phyloP scores from a whole-genome alignment of 2,329 filamentous ascomycete genomes.

The Epichloe glyceriae region DNA sequence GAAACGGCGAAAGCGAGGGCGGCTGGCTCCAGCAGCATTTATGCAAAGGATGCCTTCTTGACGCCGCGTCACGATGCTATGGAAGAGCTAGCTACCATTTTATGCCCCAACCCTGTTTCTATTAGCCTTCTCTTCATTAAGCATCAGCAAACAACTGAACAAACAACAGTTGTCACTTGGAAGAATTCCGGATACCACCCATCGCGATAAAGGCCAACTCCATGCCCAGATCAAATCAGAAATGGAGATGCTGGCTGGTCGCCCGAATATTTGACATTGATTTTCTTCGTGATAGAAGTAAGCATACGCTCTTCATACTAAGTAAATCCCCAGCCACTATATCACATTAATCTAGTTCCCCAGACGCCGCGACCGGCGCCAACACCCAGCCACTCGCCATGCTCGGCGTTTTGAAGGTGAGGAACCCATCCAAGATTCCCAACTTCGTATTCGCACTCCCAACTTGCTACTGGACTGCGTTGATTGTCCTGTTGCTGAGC shows the following conservation, averaged over 20 bases:
- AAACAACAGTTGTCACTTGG: too few species aligned
- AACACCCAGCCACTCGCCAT: conserved; percentile 74
- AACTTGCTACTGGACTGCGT: conserved; percentile 59
- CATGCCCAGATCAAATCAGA: too few species aligned
- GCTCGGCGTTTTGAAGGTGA: conserved; percentile 52
- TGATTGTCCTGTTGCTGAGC: conserved; percentile 39
- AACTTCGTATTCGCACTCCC: conserved; percentile 80
- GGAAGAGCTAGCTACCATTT: too few species aligned
- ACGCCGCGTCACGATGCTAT: too few species aligned
- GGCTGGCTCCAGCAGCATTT: too few species aligned
- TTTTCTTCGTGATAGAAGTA: neutral
- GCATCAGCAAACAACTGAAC: too few species aligned
- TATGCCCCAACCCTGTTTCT: too few species aligned
- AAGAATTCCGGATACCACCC: too few species aligned
- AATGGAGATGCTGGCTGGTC: neutral
- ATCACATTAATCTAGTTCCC: conserved; percentile 45
- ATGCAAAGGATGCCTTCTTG: too few species aligned
- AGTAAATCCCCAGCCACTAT: neutral
- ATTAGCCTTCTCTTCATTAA: too few species aligned
- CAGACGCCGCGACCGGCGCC: conserved; percentile 70
- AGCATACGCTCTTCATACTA: neutral
- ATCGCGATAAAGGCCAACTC: too few species aligned
- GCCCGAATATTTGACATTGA: neutral
- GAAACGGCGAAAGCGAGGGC: too few species aligned
- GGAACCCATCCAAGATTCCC: conserved; percentile 79